phyloP scores from a whole-genome alignment of 345 rosid species.

The Pugionium dolabratum region DNA sequence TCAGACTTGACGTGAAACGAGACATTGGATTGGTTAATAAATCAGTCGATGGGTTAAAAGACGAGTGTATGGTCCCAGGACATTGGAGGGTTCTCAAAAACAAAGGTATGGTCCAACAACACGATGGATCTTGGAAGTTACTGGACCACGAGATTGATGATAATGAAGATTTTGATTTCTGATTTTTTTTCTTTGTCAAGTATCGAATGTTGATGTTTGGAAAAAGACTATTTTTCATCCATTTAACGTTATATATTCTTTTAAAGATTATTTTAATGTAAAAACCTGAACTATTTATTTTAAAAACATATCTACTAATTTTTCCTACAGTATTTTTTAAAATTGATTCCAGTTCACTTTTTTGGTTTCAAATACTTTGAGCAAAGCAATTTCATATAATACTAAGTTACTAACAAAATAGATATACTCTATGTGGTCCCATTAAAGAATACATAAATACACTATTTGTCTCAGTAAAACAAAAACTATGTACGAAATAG shows the following conservation, averaged over 20 bases:
- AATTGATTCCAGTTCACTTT: too few species aligned
- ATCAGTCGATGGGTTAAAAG: conserved; percentile 53
- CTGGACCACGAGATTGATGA: conserved; percentile 65
- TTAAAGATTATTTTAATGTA: neutral
- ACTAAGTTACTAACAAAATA: neutral
- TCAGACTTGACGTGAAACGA: conserved; percentile 58
- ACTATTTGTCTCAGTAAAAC: too few species aligned
- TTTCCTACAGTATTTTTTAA: too few species aligned
- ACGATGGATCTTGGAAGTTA: conserved; percentile 77
- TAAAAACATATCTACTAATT: too few species aligned
- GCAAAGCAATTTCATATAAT: conserved; percentile 2
- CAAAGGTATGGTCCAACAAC: conserved; percentile 72
- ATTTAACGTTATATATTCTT: neutral
- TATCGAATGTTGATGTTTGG: conserved; percentile 26
- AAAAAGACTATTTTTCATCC: neutral
- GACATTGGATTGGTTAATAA: conserved; percentile 66
- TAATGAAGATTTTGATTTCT: conserved; percentile 34
- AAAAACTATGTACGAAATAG: conserved; percentile 31
- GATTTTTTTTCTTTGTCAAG: conserved; percentile 1
- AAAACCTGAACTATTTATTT: neutral
- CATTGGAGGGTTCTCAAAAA: conserved; percentile 59
- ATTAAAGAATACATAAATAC: conserved; percentile 5
- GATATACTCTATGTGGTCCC: conserved; percentile 15
- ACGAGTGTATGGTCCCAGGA: conserved; percentile 58
- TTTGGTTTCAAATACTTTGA: too few species aligned